These are phyloP conservation scores for Aspergillus sp. DNA, from an alignment of 2,329 filamentous ascomycete genomes.

Conservation along the genomic window DNA sequence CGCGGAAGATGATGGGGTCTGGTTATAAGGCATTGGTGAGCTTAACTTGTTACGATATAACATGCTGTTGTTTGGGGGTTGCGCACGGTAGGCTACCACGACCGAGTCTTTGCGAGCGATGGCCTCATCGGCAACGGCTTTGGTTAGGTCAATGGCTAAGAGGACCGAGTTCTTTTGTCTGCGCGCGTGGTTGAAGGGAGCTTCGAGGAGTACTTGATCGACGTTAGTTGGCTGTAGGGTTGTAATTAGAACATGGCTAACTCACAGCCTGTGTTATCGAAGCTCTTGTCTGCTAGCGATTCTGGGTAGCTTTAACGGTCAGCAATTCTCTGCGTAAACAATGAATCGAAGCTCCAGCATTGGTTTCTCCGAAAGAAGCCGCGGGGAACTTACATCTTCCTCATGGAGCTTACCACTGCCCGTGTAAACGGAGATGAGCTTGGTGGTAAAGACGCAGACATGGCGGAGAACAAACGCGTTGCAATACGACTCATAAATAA, in stretches of 20 bases:
- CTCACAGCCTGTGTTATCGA: conserved; percentile 88
- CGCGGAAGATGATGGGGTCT: conserved; percentile 97
- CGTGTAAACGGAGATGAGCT: conserved; percentile 60
- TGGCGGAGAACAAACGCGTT: conserved; percentile 30
- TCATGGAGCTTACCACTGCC: conserved; percentile 76
- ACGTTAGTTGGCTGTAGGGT: conserved; percentile 1
- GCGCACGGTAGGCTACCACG: conserved; percentile 83
- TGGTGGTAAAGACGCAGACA: conserved; percentile 32
- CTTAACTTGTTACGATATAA: not conserved
- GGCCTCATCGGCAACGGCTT: conserved; percentile 84
- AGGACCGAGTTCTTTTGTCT: conserved; percentile 67
- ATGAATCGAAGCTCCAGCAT: conserved; percentile 9
- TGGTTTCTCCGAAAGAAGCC: not conserved
- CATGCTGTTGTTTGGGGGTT: not conserved
- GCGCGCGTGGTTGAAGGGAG: conserved; percentile 59
- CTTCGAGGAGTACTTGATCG: conserved; percentile 63
- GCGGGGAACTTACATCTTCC: conserved; percentile 64
- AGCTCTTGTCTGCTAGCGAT: conserved; percentile 80
- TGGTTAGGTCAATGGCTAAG: conserved; percentile 87
- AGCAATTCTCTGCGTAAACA: conserved; percentile 1
- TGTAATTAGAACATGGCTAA: not conserved
- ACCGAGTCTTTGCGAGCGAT: conserved; percentile 73
- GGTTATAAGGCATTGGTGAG: conserved; percentile 1
- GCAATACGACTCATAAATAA: conserved; percentile 24
- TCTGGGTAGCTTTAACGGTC: conserved; percentile 72